These are phyloP conservation scores for Nyctanthes arbortristis DNA, from an alignment of 257 asterid genomes.

Conservation along the genomic window DNA sequence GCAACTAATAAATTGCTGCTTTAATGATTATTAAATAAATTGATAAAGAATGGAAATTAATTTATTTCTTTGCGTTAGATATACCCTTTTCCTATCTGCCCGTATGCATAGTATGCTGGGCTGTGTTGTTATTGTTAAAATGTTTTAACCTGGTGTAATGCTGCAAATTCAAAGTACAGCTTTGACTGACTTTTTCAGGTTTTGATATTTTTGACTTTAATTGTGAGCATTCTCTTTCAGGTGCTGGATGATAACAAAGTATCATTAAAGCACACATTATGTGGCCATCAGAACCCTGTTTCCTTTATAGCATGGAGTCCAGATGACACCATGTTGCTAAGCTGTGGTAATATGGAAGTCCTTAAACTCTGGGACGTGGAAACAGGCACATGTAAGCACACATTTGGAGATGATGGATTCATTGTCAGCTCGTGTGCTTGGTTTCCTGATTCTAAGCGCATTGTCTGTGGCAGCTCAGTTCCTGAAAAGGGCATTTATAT, in stretches of 20 bases:
- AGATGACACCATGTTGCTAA: conserved; percentile 82
- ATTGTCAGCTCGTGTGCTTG: conserved; percentile 89
- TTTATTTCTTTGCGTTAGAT: conserved; percentile 5
- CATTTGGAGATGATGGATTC: conserved; percentile 67
- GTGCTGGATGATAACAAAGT: conserved; percentile 67
- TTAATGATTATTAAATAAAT: conserved; percentile 3
- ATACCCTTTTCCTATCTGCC: background rate
- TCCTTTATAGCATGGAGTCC: conserved; percentile 95
- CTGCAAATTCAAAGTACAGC: background rate
- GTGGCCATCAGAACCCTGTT: conserved; percentile 71
- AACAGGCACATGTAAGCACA: conserved; percentile 83
- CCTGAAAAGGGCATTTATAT: conserved; percentile 85
- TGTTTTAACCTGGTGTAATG: conserved; percentile 6
- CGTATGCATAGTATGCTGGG: background rate
- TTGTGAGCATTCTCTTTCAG: conserved; percentile 38
- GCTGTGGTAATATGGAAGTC: conserved; percentile 87
- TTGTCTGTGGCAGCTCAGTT: conserved; percentile 91
- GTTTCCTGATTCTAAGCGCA: conserved; percentile 91
- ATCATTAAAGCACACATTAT: conserved; percentile 40
- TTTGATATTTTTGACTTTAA: conserved; percentile 19
- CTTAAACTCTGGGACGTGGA: conserved; percentile 90
- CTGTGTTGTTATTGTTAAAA: background rate
- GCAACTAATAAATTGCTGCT: conserved; percentile 20
- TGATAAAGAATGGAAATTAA: conserved; percentile 13
- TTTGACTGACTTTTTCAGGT: conserved; percentile 11